Base-by-base conservation (phyloP, 2,329 filamentous ascomycete species). In the Fusarium annulatum region DNA sequence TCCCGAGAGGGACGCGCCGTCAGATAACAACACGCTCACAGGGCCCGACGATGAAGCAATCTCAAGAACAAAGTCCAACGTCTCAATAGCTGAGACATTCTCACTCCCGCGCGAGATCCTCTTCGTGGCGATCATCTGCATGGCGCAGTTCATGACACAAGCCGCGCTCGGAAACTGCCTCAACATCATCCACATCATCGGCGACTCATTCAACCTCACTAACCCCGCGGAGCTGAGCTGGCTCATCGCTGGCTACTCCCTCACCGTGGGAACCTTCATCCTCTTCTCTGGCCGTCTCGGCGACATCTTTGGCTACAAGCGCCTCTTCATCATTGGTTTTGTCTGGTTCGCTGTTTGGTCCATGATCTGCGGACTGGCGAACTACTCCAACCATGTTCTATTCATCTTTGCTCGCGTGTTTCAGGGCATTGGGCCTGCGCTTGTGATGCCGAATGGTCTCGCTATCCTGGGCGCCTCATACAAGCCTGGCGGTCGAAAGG, bases 381-480 rank as follows among this genome's bases (percentile, higher is more conserved):
- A 78, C 53, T 86, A 84, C 64, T 83, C 82, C 9, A 79, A 79
- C 60, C 80, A 79, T 60, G 80, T 83, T 3, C 80, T 88, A 18
- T 89, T 89, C 73, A 83, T 87, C 66, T 81, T 86, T 41, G 83
- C 84, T n/a, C 84, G 89, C 10, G 87, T 86, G 0, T 78, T 90
- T 6, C 89, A 91, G 69, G 89, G 89, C 1, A 85, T 91, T 23
- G 92, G 91, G 0, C 88, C 90, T 1, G 90, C 90, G 1, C 83
- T 93, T 39, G 81, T 87, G 16, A 82, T 93, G 30, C 91, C 92
- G 2, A 93, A 92, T 69, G 89, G 85, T 0, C 80, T 93, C 28
- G 91, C 90, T 5, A 84, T 94, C 18, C 79, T 93, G 1, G 90
- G 90, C 5, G 82, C 83, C 1, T 85, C 87, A 0, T 92, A 91